Evolutionary conservation across 352 stramenopile species (phyloP).

Genomic region (Phytophthora cactorum): DNA sequence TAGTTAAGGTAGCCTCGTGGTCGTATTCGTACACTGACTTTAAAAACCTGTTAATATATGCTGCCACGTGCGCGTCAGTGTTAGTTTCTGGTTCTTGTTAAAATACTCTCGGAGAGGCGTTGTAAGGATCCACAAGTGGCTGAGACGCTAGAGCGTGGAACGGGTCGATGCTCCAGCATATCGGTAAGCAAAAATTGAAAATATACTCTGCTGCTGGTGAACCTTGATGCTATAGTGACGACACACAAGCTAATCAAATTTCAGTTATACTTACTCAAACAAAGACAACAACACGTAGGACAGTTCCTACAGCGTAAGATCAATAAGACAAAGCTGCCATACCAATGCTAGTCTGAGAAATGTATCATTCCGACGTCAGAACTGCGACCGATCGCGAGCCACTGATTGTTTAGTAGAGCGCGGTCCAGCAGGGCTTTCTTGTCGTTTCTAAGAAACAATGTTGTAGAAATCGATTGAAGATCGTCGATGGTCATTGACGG

Average conservation of each 20-base stretch:
- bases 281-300: too few species aligned
- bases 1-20: background rate
- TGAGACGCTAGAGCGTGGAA: background rate
- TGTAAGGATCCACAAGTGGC: background rate
- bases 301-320: background rate
- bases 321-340: background rate
- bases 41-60: background rate
- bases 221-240: background rate
- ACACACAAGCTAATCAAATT: too few species aligned
- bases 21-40: background rate
- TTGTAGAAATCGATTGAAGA: background rate
- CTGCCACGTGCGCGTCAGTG: background rate
- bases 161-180: background rate
- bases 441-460: slow-evolving; percentile 1
- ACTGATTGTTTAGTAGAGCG: background rate
- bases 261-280: too few species aligned
- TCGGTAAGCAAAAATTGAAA: slow-evolving; percentile 1
- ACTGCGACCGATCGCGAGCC: background rate
- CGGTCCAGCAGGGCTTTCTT: background rate
- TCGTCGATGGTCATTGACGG: too few species aligned
- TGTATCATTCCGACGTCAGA: background rate
- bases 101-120: background rate
- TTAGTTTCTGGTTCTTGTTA: background rate
- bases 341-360: background rate
- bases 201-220: slow-evolving; percentile 7